Percentiles rank a stretch among this genome's conserved stretches.
phyloP scores from a whole-genome alignment of 2,329 filamentous ascomycete species.

The Fusarium burgessii region DNA sequence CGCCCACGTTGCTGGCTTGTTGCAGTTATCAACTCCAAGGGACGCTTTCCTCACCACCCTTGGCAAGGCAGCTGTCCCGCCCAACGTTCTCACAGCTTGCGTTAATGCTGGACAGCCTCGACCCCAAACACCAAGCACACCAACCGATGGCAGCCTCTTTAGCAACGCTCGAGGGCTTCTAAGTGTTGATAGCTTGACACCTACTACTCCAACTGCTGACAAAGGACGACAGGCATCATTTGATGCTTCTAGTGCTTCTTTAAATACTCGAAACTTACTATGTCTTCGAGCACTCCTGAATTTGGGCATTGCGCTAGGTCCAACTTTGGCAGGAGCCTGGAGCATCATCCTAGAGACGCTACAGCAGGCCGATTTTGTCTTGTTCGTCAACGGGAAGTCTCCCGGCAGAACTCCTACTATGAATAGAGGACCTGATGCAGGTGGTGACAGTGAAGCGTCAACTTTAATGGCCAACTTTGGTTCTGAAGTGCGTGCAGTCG shows the following conservation, averaged over 20 bases:
- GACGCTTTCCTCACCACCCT: constrained; percentile 96
- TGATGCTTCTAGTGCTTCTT: constrained; percentile 65
- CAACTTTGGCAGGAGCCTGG: constrained; percentile 87
- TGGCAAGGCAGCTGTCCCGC: constrained; percentile 91
- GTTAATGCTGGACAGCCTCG: constrained; percentile 62
- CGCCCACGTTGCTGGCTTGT: constrained; percentile 90
- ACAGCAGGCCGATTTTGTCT: constrained; percentile 90
- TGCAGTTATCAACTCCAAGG: constrained; percentile 85
- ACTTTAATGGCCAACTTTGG: constrained; percentile 75
- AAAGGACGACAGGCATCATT: constrained; percentile 69
- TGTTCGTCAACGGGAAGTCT: constrained; percentile 72
- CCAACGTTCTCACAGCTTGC: constrained; percentile 76
- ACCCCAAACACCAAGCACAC: constrained; percentile 58
- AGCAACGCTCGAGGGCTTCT: constrained; percentile 78
- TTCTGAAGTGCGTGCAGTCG: constrained; percentile 86
- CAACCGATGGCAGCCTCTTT: constrained; percentile 70
- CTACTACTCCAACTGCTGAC: constrained; percentile 67
- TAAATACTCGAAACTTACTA: constrained; percentile 90
- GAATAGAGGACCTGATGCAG: constrained; percentile 59
- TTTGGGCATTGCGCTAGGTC: constrained; percentile 91
- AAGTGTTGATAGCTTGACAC: constrained; percentile 77
- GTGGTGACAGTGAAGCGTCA: constrained; percentile 63
- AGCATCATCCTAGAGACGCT: constrained; percentile 91
- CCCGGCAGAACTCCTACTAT: constrained; percentile 64
- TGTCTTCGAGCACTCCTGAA: constrained; percentile 94